A percentile compares a stretch with the other conserved stretches of the same genome.
phyloP scores from a whole-genome alignment of 148 eudicot species.

The Pharnaceum exiguum region DNA sequence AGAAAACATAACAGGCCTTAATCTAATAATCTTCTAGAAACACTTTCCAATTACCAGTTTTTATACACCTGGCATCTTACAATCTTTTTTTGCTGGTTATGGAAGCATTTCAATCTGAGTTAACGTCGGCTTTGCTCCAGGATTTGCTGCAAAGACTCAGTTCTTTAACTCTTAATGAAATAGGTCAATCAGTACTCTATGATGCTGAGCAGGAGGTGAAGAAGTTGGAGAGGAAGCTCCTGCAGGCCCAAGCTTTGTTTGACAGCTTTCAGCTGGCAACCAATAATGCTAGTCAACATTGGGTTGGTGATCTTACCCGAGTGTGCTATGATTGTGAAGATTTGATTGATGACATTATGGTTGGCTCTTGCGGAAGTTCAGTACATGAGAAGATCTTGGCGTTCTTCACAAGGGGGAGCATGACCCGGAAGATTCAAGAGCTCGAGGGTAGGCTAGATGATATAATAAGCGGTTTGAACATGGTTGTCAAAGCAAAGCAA shows the following conservation, averaged over 20 bases:
- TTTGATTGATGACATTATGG: conserved; percentile 6
- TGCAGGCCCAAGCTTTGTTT: background rate
- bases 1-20: too few relatives aligned
- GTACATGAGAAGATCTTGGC: conserved; percentile 2
- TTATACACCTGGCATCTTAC: too few relatives aligned
- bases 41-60: too few relatives aligned
- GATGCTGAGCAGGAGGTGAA: conserved; percentile 10
- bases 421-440: conserved; percentile 5
- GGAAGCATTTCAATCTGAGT: conserved; percentile 4
- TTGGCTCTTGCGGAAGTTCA: background rate
- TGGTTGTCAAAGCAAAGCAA: background rate
- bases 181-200: conserved; percentile 1
- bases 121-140: background rate
- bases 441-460: conserved; percentile 5
- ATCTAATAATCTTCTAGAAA: too few relatives aligned
- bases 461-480: background rate
- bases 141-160: conserved; percentile 8
- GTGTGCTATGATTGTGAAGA: conserved; percentile 17
- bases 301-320: conserved; percentile 13
- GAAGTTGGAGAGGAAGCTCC: background rate
- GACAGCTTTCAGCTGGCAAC: background rate
- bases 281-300: background rate
- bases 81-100: background rate
- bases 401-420: conserved; percentile 1
- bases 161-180: background rate